These are phyloP conservation scores for Aquanectria penicillioides DNA, from an alignment of 2,329 filamentous ascomycete species.

Conservation along the genomic window DNA sequence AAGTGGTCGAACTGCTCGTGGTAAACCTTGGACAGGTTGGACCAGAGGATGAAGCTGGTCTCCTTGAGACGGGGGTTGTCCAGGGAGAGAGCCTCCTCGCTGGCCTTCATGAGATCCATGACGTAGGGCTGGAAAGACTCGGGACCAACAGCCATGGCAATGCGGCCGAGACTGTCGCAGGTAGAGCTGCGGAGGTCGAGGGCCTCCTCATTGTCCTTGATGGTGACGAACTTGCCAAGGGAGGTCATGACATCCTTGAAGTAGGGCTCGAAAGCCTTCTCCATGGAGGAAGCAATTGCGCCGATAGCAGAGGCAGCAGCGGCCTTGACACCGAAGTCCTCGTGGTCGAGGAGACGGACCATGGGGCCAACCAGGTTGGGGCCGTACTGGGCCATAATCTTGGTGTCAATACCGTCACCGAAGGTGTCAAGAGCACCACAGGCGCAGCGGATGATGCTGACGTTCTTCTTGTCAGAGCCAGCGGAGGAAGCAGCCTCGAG, in stretches of 20 bases:
- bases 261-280: conserved; percentile 87
- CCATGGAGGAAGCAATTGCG: conserved; percentile 87
- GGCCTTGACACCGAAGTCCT: conserved; percentile 89
- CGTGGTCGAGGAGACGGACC: conserved; percentile 83
- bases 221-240: conserved; percentile 83
- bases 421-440: conserved; percentile 93
- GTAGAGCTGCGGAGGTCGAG: conserved; percentile 89
- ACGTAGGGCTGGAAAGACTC: conserved; percentile 92
- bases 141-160: conserved; percentile 87
- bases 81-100: conserved; percentile 88
- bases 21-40: conserved; percentile 93
- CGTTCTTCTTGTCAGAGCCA: conserved; percentile 76
- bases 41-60: conserved; percentile 98
- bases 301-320: conserved; percentile 90
- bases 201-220: conserved; percentile 91
- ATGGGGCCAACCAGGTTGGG: conserved; percentile 85
- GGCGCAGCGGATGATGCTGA: conserved; percentile 88
- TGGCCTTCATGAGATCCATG: conserved; percentile 87
- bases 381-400: conserved; percentile 83
- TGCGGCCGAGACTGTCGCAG: conserved; percentile 92
- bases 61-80: conserved; percentile 92
- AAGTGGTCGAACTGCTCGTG: conserved; percentile 84
- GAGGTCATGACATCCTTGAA: conserved; percentile 91
- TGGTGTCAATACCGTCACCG: conserved; percentile 83
- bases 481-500: conserved; percentile 81